Percentiles rank a stretch among this genome's conserved stretches.
phyloP scores from a whole-genome alignment of 495 filamentous ascomycete genomes.

The Friedmanniomyces simplex region DNA sequence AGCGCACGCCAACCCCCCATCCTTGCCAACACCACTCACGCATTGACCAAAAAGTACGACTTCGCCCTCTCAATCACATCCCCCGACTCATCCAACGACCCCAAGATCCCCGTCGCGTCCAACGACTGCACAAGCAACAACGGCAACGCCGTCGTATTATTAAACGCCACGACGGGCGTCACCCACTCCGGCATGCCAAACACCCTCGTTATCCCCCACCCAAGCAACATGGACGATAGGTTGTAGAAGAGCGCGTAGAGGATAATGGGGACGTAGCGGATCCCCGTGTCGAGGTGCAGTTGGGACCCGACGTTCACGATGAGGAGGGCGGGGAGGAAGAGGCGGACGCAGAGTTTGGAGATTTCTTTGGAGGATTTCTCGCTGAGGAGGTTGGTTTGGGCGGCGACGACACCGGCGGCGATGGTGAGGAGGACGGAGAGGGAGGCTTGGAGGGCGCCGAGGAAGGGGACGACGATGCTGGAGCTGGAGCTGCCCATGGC shows the following conservation, averaged over 20 bases:
- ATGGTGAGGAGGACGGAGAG: constrained; percentile 62
- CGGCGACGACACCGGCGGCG: constrained; percentile 49
- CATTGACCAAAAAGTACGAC: constrained; percentile 57
- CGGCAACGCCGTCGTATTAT: constrained; percentile 66
- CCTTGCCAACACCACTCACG: neutral
- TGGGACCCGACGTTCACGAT: constrained; percentile 58
- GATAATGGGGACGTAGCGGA: constrained; percentile 22
- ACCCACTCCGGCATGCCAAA: constrained; percentile 56
- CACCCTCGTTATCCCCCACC: constrained; percentile 33
- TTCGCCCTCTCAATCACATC: constrained; percentile 57
- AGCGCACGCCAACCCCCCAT: neutral
- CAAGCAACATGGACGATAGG: constrained; percentile 43
- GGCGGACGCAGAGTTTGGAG: constrained; percentile 52
- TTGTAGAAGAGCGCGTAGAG: constrained; percentile 53
- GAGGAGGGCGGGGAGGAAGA: constrained; percentile 63
- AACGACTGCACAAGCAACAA: constrained; percentile 58
- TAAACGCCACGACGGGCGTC: constrained; percentile 58
- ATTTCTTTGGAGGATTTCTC: constrained; percentile 48
- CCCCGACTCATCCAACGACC: constrained; percentile 39
- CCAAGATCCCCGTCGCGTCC: constrained; percentile 53
- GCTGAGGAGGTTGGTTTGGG: constrained; percentile 48
- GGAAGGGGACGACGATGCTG: constrained; percentile 39
- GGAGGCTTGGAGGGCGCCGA: constrained; percentile 61
- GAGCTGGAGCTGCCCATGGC: neutral
- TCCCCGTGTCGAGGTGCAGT: constrained; percentile 43